Evolutionary conservation across 768 basidiomycete species (phyloP), one percentile per base, ranked within the genome.

Genomic region (Naganishia vaughanmartiniae): DNA sequence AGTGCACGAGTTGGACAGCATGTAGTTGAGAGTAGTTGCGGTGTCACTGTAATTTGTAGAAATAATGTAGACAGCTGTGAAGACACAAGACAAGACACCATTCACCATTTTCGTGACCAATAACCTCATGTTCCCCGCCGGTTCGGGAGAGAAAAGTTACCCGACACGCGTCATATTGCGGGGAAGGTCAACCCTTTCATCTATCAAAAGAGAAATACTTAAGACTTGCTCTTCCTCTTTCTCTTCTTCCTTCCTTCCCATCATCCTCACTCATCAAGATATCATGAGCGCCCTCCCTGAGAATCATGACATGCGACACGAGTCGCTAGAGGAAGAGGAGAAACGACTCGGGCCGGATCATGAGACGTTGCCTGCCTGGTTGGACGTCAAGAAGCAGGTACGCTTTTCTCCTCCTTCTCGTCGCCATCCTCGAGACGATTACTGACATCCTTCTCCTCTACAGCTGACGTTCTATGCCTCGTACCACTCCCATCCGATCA

Each of bases 401-500:
- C n/a, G 70, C 7, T 19, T 26, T 34, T 17, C 24, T 15, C 3
- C 10, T 45, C 33, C 12, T 21, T 15, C 28, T 42, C n/a, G 11
- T 11, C 14, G 54, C 0, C 30, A 10, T 48, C 19, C 46, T 65
- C 14, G 42, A 15, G 42, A 42, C 10, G 7, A 42, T 42, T 9
- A 42, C 14, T 42, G 42, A 42, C 42, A 9, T 15, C 14, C 17
- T 46, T 4, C 30, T 26, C 30, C 39, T 9, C 42, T 33, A 48
- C 72, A 96, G 92, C 85, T 97, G 77, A 84, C 89, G 30, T 95
- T 95, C 84, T 97, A 97, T 80, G 92, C 92, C 24, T 89, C 92
- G 63, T 96, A 96, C 82, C 93, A 96, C 81, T 84, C 87, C 19
- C 89, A 95, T 80, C 87, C 87, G 31, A 82, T 87, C 72, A 98